phyloP scores from a whole-genome alignment of 257 asterid genomes.

The Solanum habrochaites region DNA sequence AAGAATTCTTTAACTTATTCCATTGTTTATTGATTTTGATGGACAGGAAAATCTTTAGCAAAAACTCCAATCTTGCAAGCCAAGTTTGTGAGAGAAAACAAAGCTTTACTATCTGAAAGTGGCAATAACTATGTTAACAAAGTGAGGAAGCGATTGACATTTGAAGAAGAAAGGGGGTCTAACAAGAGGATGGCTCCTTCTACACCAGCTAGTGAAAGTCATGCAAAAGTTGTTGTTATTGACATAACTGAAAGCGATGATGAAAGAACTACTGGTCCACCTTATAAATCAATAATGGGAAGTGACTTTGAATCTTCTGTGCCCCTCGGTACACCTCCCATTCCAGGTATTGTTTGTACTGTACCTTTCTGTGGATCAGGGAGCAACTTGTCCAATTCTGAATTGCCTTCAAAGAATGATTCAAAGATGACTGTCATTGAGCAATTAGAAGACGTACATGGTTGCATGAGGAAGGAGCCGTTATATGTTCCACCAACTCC shows the following conservation, averaged over 20 bases:
- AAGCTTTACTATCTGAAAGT: not conserved
- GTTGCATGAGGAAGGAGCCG: not conserved
- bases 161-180: constrained; percentile 11
- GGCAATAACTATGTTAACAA: constrained; percentile 3
- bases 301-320: not conserved
- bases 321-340: not conserved
- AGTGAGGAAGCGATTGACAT: constrained; percentile 23
- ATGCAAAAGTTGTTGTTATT: constrained; percentile 12
- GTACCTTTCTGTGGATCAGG: constrained; percentile 10
- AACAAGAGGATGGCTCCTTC: constrained; percentile 26
- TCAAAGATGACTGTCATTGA: not conserved
- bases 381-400: not conserved
- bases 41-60: constrained; percentile 12
- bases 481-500: constrained; percentile 6
- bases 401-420: constrained; percentile 1
- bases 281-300: not conserved
- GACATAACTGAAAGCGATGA: constrained; percentile 37
- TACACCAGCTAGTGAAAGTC: constrained; percentile 20
- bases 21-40: not conserved
- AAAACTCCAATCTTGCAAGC: constrained; percentile 3
- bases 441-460: constrained; percentile 13
- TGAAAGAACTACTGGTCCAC: constrained; percentile 4
- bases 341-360: not conserved
- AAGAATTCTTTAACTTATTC: not conserved
- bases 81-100: constrained; percentile 7